These are phyloP conservation scores for Botrytis pseudocinerea DNA, from an alignment of 2,329 filamentous ascomycete species.

Conservation along the genomic window DNA sequence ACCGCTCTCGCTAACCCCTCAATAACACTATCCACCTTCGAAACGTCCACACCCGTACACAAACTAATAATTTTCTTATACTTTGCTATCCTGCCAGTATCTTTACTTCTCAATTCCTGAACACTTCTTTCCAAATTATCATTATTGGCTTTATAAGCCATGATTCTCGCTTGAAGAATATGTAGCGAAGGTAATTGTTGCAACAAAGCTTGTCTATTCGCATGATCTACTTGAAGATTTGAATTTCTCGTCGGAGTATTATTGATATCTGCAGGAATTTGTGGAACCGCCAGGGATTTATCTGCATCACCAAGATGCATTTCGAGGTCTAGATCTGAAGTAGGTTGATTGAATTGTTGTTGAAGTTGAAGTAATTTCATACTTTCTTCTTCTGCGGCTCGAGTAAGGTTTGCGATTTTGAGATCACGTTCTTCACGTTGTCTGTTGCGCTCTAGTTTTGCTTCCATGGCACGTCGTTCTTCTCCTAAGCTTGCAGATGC, in stretches of 20 bases:
- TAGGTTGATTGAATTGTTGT: conserved; percentile 49
- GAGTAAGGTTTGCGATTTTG: conserved; percentile 75
- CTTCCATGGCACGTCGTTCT: conserved; percentile 71
- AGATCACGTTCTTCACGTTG: conserved; percentile 63
- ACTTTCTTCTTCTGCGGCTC: conserved; percentile 71
- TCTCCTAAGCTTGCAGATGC: conserved; percentile 77
- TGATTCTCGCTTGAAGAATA: conserved; percentile 65
- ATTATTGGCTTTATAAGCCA: conserved; percentile 70
- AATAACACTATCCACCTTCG: conserved; percentile 73
- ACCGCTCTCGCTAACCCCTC: conserved; percentile 82
- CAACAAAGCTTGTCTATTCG: conserved; percentile 44
- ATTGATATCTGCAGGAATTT: conserved; percentile 36
- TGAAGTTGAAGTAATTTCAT: conserved; percentile 51
- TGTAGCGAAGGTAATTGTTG: conserved; percentile 55
- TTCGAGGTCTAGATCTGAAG: conserved; percentile 57
- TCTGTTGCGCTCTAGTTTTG: conserved; percentile 65
- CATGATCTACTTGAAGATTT: conserved; percentile 46
- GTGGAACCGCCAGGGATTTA: conserved; percentile 34
- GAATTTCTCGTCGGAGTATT: conserved; percentile 39
- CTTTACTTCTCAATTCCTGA: conserved; percentile 71
- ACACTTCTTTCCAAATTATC: conserved; percentile 66
- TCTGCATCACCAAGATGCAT: conserved; percentile 45
- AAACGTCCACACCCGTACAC: conserved; percentile 78
- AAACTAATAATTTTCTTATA: conserved; percentile 86
- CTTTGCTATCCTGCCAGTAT: conserved; percentile 80